phyloP scores from a whole-genome alignment of 805 yeast genomes.

The Danielia reshetovae region DNA sequence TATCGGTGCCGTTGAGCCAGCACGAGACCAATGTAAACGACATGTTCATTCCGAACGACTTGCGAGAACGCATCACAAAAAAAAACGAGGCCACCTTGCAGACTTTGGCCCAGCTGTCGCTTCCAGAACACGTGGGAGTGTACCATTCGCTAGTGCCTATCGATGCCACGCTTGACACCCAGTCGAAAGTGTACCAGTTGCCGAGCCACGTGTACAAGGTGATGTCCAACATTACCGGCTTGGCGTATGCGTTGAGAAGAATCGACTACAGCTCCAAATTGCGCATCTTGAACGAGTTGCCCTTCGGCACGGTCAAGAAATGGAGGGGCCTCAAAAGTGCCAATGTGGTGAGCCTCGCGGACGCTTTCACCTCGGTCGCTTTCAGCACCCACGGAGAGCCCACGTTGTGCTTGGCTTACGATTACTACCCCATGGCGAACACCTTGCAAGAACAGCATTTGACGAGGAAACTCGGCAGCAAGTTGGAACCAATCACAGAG shows the following conservation, averaged over 20 bases:
- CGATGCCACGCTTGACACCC: constrained; percentile 42
- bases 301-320: constrained; percentile 55
- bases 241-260: constrained; percentile 70
- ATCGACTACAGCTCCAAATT: constrained; percentile 42
- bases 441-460: constrained; percentile 71
- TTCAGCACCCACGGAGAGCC: constrained; percentile 61
- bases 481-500: constrained; percentile 55
- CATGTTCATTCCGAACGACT: constrained; percentile 66
- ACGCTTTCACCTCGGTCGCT: constrained; percentile 81
- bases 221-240: constrained; percentile 73
- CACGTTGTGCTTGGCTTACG: constrained; percentile 75
- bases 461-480: constrained; percentile 36
- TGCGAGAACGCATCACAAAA: constrained; percentile 66
- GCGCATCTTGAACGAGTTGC: constrained; percentile 44
- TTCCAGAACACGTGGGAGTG: constrained; percentile 57
- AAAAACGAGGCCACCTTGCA: constrained; percentile 81
- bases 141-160: constrained; percentile 85
- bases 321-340: constrained; percentile 61
- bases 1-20: constrained; percentile 54
- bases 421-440: constrained; percentile 73
- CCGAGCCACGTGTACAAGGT: constrained; percentile 72
- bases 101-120: constrained; percentile 43
- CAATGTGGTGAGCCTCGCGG: constrained; percentile 63
- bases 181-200: constrained; percentile 45
- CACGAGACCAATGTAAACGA: constrained; percentile 68